Base-by-base conservation (phyloP, 306 rosid genomes). In the Malus orientalis region DNA sequence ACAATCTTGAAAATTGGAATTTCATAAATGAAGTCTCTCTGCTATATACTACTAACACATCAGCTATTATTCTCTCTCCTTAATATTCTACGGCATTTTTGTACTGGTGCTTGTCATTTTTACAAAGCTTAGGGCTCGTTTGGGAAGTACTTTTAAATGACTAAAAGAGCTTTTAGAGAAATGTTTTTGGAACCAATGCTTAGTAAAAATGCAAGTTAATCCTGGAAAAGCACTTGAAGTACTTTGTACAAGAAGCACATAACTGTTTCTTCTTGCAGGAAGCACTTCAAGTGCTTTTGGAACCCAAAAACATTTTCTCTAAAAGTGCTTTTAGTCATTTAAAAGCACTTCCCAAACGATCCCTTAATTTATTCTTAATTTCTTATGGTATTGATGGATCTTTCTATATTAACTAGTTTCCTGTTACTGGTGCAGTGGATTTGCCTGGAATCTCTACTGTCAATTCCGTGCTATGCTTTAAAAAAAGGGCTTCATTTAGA, bases 401-500 rank as follows among this genome's bases (percentile, higher is more conserved):
- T 42, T 42, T 42, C 45, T 8, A 42, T 8, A 42, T 74, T 69
- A 79, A 85, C 80, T 61, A 54, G 55, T 73, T 64, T 36, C 22
- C 77, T 76, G 63, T 85, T 73, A 53, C 69, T 82, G 75, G 69
- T 83, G 76, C 91, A 94, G 98, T 91, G 98, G 98, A 87, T 73
- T 81, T 91, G 97, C 87, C 86, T 91, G 10, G 97, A 94, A 80
- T 87, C 89, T 74, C 88, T 94, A 83, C 77, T 91, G 74, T 91
- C 93, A 36, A 87, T 92, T 84, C 95, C 95, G 57, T 74, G 80
- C 67, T 61, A 71, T 74, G 90, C 97, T 75, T 72, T 80, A 72
- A 81, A 63, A 70, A 83, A 79, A 66, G 94, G 87, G 65, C 67
- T 85, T 78, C 73, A 61, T 78, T 65, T 81, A 72, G 93, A 73